These are phyloP conservation scores for Colletotrichum sp. DNA, from an alignment of 2,329 filamentous ascomycete genomes.

Conservation along the genomic window DNA sequence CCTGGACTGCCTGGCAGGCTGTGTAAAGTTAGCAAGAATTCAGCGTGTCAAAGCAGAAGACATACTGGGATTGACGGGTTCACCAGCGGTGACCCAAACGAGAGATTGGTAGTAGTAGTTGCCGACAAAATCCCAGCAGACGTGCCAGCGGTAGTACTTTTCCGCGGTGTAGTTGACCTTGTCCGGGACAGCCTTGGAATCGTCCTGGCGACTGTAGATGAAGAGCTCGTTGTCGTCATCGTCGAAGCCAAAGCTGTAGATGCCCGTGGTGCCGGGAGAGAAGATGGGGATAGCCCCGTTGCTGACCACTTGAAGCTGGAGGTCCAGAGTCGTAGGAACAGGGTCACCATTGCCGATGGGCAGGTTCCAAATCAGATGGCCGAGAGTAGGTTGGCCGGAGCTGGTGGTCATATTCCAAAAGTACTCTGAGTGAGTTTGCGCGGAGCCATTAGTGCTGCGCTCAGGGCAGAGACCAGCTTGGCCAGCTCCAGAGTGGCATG, in stretches of 20 bases:
- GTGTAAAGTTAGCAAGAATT: background rate
- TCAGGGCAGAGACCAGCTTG: conserved; percentile 18
- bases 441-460: background rate
- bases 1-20: background rate
- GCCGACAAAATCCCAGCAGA: conserved; percentile 18
- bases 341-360: conserved; percentile 4
- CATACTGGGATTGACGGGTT: conserved; percentile 8
- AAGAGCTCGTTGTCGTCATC: conserved; percentile 3
- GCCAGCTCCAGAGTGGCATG: conserved; percentile 19
- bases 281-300: conserved; percentile 19
- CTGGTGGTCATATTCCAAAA: conserved; percentile 1
- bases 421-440: background rate
- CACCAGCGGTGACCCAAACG: conserved; percentile 14
- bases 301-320: conserved; percentile 2
- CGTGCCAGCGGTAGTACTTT: conserved; percentile 16
- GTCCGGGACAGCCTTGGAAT: conserved; percentile 4
- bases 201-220: background rate
- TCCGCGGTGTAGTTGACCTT: background rate
- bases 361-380: conserved; percentile 13
- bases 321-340: background rate
- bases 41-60: background rate
- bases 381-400: background rate
- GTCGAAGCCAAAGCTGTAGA: conserved; percentile 12
- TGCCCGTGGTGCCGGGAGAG: background rate
- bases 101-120: conserved; percentile 20